Evolutionary conservation across 176 grass and related monocot genomes (phyloP).

Genomic region (Saccharum officinarum): DNA sequence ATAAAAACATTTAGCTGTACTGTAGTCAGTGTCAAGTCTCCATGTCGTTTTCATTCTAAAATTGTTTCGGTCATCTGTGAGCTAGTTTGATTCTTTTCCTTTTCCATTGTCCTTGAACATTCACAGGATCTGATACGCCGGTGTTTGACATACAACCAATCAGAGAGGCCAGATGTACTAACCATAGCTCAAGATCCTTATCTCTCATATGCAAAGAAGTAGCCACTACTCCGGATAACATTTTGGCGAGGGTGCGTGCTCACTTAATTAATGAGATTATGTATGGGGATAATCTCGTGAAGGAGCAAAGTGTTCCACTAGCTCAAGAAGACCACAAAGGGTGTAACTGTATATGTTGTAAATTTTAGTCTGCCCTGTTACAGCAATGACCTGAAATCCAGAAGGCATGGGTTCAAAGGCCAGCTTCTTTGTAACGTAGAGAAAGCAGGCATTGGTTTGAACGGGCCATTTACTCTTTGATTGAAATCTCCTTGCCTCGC

Average conservation of each 20-base stretch:
- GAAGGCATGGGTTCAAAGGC: constrained; percentile 16
- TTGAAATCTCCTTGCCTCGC: constrained; percentile 1
- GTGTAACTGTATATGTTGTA: constrained; percentile 81
- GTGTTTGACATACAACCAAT: constrained; percentile 97
- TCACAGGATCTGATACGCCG: constrained; percentile 84
- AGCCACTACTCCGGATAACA: constrained; percentile 14
- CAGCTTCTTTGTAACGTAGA: constrained; percentile 42
- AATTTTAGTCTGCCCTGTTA: constrained; percentile 31
- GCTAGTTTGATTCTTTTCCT: background rate
- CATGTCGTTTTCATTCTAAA: background rate
- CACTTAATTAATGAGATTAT: constrained; percentile 29
- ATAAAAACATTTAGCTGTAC: background rate
- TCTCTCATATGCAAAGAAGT: constrained; percentile 91
- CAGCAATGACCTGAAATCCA: constrained; percentile 14
- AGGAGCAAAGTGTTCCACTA: constrained; percentile 19
- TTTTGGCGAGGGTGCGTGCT: constrained; percentile 21
- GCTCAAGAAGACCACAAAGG: constrained; percentile 43
- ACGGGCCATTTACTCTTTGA: constrained; percentile 13
- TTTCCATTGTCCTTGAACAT: constrained; percentile 6
- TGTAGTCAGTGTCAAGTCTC: background rate
- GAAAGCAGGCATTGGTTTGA: constrained; percentile 24
- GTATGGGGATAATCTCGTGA: constrained; percentile 16
- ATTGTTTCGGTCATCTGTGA: background rate
- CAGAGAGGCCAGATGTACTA: constrained; percentile 91
- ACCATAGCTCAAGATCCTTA: constrained; percentile 93